These are phyloP conservation scores for Lasiosphaeria miniovina DNA, from an alignment of 495 filamentous ascomycete genomes.

Conservation along the genomic window DNA sequence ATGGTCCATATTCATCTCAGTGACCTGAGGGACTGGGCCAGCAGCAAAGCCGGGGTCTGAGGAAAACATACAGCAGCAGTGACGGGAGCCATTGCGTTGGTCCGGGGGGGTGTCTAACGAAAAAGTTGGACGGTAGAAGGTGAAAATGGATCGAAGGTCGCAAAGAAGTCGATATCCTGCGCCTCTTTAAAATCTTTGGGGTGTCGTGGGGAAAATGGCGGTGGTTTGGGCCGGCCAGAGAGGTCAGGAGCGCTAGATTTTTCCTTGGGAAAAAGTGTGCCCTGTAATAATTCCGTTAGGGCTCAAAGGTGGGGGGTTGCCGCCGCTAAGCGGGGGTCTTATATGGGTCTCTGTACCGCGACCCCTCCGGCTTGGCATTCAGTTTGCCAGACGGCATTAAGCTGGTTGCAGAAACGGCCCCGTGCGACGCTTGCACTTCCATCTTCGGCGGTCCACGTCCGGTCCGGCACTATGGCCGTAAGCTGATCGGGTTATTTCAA, in stretches of 20 bases:
- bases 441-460: too few relatives aligned
- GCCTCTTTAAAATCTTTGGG: conserved; percentile 27
- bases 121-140: conserved; percentile 5
- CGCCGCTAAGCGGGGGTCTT: too few relatives aligned
- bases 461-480: too few relatives aligned
- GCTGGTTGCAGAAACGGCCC: too few relatives aligned
- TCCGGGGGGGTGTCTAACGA: conserved; percentile 10
- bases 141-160: conserved; percentile 38
- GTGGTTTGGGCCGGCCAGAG: conserved; percentile 9
- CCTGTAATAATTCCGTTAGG: conserved; percentile 22
- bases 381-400: too few relatives aligned
- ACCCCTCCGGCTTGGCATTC: too few relatives aligned
- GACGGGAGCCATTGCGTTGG: conserved; percentile 55
- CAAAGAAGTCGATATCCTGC: conserved; percentile 66
- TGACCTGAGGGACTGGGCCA: conserved; percentile 47
- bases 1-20: conserved; percentile 26
- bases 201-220: conserved; percentile 16
- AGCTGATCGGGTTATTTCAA: too few relatives aligned
- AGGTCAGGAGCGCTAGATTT: neutral
- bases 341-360: too few relatives aligned
- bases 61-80: conserved; percentile 29
- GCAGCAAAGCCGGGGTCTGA: conserved; percentile 84
- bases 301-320: conserved; percentile 9
- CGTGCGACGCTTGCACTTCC: too few relatives aligned
- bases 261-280: conserved; percentile 21